Conservation (phyloP, 495 filamentous ascomycete species). For the Ramalina peruviana region DNA sequence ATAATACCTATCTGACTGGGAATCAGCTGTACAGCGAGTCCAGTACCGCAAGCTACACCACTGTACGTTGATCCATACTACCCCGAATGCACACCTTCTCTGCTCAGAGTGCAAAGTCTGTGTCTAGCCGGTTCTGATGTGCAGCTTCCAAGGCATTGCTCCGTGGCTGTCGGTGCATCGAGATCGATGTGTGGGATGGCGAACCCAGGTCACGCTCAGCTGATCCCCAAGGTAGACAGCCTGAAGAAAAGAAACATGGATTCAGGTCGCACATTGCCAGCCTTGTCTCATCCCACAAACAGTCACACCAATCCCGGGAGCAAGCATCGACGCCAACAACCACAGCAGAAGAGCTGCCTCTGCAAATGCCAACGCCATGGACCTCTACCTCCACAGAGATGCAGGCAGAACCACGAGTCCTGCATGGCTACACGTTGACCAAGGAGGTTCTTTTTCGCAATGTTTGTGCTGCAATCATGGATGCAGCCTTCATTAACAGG, state of each 20-base stretch:
- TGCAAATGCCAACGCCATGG: slow-evolving; percentile 24
- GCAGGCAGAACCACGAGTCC: slow-evolving; percentile 55
- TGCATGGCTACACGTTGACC: slow-evolving; percentile 85
- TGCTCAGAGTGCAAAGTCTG: background rate
- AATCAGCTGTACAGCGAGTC: slow-evolving; percentile 82
- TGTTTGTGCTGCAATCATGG: slow-evolving; percentile 65
- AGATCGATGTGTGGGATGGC: slow-evolving; percentile 94
- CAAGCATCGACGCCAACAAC: slow-evolving; percentile 18
- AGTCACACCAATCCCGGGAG: slow-evolving; percentile 14
- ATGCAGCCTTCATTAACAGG: slow-evolving; percentile 58
- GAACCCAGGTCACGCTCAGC: slow-evolving; percentile 30
- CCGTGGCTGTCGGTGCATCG: slow-evolving; percentile 80
- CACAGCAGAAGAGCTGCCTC: slow-evolving; percentile 1
- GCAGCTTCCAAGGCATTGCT: slow-evolving; percentile 41
- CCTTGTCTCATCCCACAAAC: slow-evolving; percentile 4
- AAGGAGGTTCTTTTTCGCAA: slow-evolving; percentile 73
- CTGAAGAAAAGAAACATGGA: slow-evolving; percentile 14
- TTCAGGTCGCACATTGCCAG: slow-evolving; percentile 7
- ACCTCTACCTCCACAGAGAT: slow-evolving; percentile 18
- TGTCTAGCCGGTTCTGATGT: slow-evolving; percentile 10
- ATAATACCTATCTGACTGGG: slow-evolving; percentile 89
- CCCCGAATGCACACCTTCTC: background rate
- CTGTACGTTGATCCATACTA: slow-evolving; percentile 35
- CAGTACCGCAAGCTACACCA: slow-evolving; percentile 68
- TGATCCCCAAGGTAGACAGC: slow-evolving; percentile 19